These are phyloP conservation scores for Dioszegia hungarica DNA, from an alignment of 768 basidiomycete genomes.

Conservation along the genomic window DNA sequence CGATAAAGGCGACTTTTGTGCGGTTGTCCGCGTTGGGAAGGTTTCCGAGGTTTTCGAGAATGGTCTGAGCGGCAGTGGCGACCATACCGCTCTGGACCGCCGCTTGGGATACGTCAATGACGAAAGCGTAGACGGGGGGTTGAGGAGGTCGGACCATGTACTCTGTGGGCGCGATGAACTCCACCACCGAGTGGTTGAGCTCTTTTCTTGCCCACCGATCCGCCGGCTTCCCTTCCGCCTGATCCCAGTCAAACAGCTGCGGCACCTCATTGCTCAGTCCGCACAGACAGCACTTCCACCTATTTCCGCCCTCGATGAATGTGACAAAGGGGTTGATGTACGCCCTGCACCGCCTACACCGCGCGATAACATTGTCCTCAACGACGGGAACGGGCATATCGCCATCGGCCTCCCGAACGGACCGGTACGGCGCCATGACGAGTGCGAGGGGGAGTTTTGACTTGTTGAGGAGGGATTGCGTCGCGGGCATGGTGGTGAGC, in stretches of 20 bases:
- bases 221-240: slow-evolving; percentile 82
- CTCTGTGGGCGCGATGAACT: slow-evolving; percentile 95
- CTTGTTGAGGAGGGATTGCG: slow-evolving; percentile 78
- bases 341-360: slow-evolving; percentile 89
- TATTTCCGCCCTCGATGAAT: slow-evolving; percentile 95
- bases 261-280: slow-evolving; percentile 97
- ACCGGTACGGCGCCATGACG: slow-evolving; percentile 84
- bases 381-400: slow-evolving; percentile 78
- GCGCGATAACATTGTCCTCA: slow-evolving; percentile 88
- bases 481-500: slow-evolving; percentile 86
- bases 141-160: slow-evolving; percentile 98
- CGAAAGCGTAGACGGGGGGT: slow-evolving; percentile 92
- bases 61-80: slow-evolving; percentile 92
- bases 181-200: slow-evolving; percentile 87
- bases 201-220: slow-evolving; percentile 93
- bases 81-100: slow-evolving; percentile 97
- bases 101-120: slow-evolving; percentile 90
- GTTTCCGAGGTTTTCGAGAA: slow-evolving; percentile 88
- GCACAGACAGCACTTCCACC: slow-evolving; percentile 99
- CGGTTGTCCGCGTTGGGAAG: slow-evolving; percentile 91
- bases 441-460: slow-evolving; percentile 84
- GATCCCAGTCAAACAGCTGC: slow-evolving; percentile 98
- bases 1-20: slow-evolving; percentile 87
- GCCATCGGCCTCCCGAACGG: slow-evolving; percentile 62
- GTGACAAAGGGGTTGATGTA: slow-evolving; percentile 98